Percentiles rank a stretch among this genome's conserved stretches.
These are phyloP conservation scores for Rhizophora apiculata DNA, from an alignment of 345 rosid species.

Conservation along the genomic window DNA sequence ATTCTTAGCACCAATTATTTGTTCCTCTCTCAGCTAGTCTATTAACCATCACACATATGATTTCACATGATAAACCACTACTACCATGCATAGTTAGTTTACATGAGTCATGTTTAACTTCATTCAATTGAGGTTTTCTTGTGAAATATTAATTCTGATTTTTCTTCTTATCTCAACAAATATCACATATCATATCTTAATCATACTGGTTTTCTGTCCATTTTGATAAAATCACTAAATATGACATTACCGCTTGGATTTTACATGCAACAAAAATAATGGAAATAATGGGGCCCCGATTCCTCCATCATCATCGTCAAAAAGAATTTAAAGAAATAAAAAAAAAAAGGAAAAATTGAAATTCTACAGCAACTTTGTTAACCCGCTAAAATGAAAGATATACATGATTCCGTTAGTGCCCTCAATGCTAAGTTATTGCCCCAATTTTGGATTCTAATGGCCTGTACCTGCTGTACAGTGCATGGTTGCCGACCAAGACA, in stretches of 20 bases:
- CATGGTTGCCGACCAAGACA: slow-evolving; percentile 18
- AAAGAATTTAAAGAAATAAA: neutral
- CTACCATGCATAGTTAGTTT: no score
- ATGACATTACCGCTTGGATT: slow-evolving; percentile 8
- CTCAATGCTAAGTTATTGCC: neutral
- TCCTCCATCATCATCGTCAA: no score
- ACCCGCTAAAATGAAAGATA: no score
- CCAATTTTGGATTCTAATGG: slow-evolving; percentile 5
- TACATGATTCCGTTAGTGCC: neutral
- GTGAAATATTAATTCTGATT: no score
- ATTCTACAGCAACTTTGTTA: no score
- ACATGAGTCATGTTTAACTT: neutral
- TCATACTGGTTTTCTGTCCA: neutral
- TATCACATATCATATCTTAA: slow-evolving; percentile 6
- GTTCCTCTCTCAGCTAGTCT: no score
- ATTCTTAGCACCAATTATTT: no score
- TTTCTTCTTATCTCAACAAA: no score
- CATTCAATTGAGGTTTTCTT: neutral
- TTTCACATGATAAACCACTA: no score
- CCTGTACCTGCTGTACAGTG: neutral
- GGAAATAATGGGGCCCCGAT: neutral
- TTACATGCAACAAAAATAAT: neutral
- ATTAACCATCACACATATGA: no score
- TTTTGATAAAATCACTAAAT: neutral
- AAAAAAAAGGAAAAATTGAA: neutral